phyloP scores from a whole-genome alignment of 2,329 filamentous ascomycete species.

The Hymenotorrendiella dingleyae region DNA sequence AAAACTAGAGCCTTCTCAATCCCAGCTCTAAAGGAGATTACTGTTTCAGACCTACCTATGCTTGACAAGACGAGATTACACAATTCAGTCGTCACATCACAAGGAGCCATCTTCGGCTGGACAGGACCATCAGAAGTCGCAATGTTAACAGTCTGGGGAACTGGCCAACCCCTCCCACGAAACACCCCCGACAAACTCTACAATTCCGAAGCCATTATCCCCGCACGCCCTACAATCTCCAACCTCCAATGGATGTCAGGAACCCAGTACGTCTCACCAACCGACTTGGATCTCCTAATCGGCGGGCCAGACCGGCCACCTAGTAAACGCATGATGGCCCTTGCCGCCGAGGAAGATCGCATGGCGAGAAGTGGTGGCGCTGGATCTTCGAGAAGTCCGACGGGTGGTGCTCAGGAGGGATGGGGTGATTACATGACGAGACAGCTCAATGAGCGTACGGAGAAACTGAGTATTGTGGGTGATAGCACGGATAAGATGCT shows the following conservation, averaged over 20 bases:
- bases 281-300: slow-evolving; percentile 85
- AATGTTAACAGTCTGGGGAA: slow-evolving; percentile 79
- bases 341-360: slow-evolving; percentile 68
- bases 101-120: slow-evolving; percentile 83
- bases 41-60: slow-evolving; percentile 57
- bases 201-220: slow-evolving; percentile 68
- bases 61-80: slow-evolving; percentile 69
- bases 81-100: slow-evolving; percentile 64
- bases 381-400: slow-evolving; percentile 24
- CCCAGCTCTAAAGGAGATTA: slow-evolving; percentile 83
- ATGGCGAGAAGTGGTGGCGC: slow-evolving; percentile 40
- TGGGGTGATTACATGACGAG: slow-evolving; percentile 78
- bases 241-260: slow-evolving; percentile 96
- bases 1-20: slow-evolving; percentile 75
- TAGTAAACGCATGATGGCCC: slow-evolving; percentile 81
- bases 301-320: slow-evolving; percentile 83
- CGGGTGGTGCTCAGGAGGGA: slow-evolving; percentile 43
- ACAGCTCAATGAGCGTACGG: slow-evolving; percentile 84
- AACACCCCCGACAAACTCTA: slow-evolving; percentile 65
- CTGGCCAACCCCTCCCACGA: slow-evolving; percentile 57
- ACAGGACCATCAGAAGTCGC: slow-evolving; percentile 80
- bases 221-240: slow-evolving; percentile 84
- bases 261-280: slow-evolving; percentile 81
- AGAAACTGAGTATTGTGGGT: slow-evolving; percentile 75
- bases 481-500: slow-evolving; percentile 82